A percentile compares a stretch with the other conserved stretches of the same genome.
Conservation (phyloP, 2,329 filamentous ascomycete species). For the Curvularia sp. region DNA sequence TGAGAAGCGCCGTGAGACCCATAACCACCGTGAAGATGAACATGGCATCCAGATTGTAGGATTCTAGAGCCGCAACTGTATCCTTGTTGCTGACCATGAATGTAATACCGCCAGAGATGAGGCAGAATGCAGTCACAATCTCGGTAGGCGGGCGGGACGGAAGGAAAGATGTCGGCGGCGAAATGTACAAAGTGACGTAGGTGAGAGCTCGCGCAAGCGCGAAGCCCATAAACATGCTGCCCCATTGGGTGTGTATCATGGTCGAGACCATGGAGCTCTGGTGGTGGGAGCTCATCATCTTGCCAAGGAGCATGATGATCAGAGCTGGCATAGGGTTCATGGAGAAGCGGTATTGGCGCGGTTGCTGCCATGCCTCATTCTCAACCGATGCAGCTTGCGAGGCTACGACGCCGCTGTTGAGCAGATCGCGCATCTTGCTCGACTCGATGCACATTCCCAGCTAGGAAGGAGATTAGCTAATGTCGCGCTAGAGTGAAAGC, state of each 20-base stretch:
- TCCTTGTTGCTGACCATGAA: constrained; percentile 91
- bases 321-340: constrained; percentile 89
- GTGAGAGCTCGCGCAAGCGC: constrained; percentile 79
- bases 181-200: constrained; percentile 80
- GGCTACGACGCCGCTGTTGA: constrained; percentile 61
- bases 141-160: constrained; percentile 89
- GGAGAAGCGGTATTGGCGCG: constrained; percentile 74
- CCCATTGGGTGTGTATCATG: constrained; percentile 96
- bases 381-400: constrained; percentile 36
- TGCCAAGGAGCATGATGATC: constrained; percentile 83
- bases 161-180: constrained; percentile 78
- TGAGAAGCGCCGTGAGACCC: constrained; percentile 80
- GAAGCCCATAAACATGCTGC: constrained; percentile 80
- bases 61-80: constrained; percentile 77
- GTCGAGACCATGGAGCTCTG: constrained; percentile 82
- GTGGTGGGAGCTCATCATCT: constrained; percentile 95
- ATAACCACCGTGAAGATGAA: constrained; percentile 89
- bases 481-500: constrained; percentile 17
- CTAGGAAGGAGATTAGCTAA: constrained; percentile 41
- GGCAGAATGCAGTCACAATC: constrained; percentile 83
- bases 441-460: constrained; percentile 87
- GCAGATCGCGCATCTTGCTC: constrained; percentile 67
- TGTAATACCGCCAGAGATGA: constrained; percentile 85
- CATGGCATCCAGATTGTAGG: constrained; percentile 83
- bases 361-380: constrained; percentile 61